A percentile compares a stretch with the other conserved stretches of the same genome.
These are phyloP conservation scores for Penicillium pancosmium DNA, from an alignment of 495 filamentous ascomycete species.

Conservation along the genomic window DNA sequence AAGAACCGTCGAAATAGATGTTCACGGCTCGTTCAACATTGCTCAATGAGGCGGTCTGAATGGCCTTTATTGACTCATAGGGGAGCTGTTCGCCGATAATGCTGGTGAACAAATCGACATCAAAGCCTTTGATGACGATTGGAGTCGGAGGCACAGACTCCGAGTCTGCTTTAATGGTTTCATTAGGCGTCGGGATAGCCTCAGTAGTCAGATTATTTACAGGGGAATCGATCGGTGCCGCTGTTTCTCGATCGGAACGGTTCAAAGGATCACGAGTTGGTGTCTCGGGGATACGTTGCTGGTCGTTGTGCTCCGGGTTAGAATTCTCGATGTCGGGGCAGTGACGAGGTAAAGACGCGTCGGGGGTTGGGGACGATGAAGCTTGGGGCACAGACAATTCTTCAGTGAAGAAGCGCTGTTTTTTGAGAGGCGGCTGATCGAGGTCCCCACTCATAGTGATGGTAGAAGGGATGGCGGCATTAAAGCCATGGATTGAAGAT, in stretches of 20 bases:
- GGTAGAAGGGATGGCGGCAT: conserved; percentile 13
- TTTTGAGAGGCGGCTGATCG: conserved; percentile 68
- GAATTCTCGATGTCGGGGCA: conserved; percentile 6
- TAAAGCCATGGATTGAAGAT: conserved; percentile 1
- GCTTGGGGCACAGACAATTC: conserved; percentile 15
- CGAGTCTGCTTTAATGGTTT: not conserved
- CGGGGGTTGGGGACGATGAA: conserved; percentile 3
- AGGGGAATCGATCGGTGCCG: not conserved
- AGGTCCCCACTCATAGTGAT: conserved; percentile 31
- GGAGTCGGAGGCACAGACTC: not conserved
- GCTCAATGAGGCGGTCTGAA: conserved; percentile 61
- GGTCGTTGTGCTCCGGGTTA: conserved; percentile 3
- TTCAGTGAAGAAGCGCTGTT: conserved; percentile 78
- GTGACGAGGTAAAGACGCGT: conserved; percentile 29
- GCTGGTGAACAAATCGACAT: conserved; percentile 66
- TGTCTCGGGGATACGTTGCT: conserved; percentile 3
- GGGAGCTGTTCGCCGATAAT: conserved; percentile 72
- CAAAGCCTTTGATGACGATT: conserved; percentile 54
- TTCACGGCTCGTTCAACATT: conserved; percentile 71
- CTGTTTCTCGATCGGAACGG: not conserved
- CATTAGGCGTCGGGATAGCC: not conserved
- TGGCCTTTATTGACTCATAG: conserved; percentile 47
- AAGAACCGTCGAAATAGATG: conserved; percentile 93
- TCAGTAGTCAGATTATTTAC: not conserved
- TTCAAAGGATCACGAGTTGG: not conserved